A percentile compares a stretch with the other conserved stretches of the same genome.
Evolutionary conservation across 2,329 filamentous ascomycete species (phyloP).

Genomic region (Torrubiella hemipterigena): DNA sequence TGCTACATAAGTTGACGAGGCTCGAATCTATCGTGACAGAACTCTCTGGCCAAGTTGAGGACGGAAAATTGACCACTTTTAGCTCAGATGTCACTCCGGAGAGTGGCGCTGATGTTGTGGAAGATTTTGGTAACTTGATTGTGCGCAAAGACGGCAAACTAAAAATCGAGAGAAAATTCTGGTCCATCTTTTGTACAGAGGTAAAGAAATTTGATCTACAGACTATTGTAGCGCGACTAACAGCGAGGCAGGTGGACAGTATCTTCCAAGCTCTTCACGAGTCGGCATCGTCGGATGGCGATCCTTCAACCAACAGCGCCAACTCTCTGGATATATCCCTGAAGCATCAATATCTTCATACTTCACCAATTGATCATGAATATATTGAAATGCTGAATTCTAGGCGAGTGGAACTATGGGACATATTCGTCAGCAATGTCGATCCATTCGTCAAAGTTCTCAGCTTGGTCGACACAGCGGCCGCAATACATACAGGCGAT

Average conservation of each 20-base stretch:
- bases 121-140: constrained; percentile 17
- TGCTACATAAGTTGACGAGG: constrained; percentile 15
- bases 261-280: too few relatives aligned
- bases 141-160: constrained; percentile 13
- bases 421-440: constrained; percentile 16
- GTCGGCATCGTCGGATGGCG: too few relatives aligned
- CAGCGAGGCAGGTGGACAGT: too few relatives aligned
- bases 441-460: constrained; percentile 20
- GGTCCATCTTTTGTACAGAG: constrained; percentile 19
- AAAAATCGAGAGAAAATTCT: constrained; percentile 18
- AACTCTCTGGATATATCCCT: too few relatives aligned
- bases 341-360: too few relatives aligned
- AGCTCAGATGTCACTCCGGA: neutral
- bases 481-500: too few relatives aligned
- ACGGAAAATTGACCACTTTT: constrained; percentile 7
- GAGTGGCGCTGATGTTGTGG: constrained; percentile 8
- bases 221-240: too few relatives aligned
- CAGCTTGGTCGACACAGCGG: constrained; percentile 10
- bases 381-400: too few relatives aligned
- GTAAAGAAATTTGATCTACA: constrained; percentile 13
- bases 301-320: too few relatives aligned
- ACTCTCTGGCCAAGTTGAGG: constrained; percentile 16
- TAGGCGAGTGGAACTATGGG: too few relatives aligned
- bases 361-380: too few relatives aligned
- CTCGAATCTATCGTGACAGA: constrained; percentile 19